Evolutionary conservation across 2,329 filamentous ascomycete species (phyloP), one percentile per base, ranked within the genome.

Genomic region (Tetracladium maxilliforme): DNA sequence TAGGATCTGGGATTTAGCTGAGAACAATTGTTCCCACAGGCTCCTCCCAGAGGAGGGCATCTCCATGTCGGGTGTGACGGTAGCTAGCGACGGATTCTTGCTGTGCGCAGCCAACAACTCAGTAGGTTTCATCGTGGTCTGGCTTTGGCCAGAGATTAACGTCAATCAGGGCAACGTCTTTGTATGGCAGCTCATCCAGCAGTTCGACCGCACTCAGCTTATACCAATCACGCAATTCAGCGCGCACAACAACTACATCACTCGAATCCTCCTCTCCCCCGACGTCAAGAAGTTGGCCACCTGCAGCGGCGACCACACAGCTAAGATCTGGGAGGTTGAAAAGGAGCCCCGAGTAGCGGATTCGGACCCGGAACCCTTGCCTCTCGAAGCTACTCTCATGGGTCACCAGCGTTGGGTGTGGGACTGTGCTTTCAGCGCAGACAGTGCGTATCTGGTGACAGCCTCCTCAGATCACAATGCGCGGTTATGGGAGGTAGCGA

Each of bases 1-100:
- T 31, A 66, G 87, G 20, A 80, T 98, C 34, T 98, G 90, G 90
- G 90, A 98, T 44, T 54, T 98, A 29, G 84, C 84, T 7, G 86
- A 95, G 64, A 95, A 94, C 47, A 92, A 84, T 42, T 98, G 90
- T 59, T 86, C 81, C 1, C 87, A 95, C 49, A 82, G 95, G 53
- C 64, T 98, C 35, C 92, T 94, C 23, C 90, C 90, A 1, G 90
- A 95, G 50, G 87, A 94, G 39, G 87, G 95, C 42, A 80, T 93
- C 20, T 78, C 82, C 1, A 80, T 98, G 14, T 78, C 86, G 8
- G 94, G 84, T 44, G 86, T 98, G 15, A 95, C 90, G 3, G 86
- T 98, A 25, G 90, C 90, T 4, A 93, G 78, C 30, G 90, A 98
- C 47, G 90, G 90, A 4, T 82, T 81, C 16, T 67, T 95, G 31